A percentile compares a stretch with the other conserved stretches of the same genome.
These are phyloP conservation scores for Euphrasia arctica DNA, from an alignment of 305 asterid genomes.

Conservation along the genomic window DNA sequence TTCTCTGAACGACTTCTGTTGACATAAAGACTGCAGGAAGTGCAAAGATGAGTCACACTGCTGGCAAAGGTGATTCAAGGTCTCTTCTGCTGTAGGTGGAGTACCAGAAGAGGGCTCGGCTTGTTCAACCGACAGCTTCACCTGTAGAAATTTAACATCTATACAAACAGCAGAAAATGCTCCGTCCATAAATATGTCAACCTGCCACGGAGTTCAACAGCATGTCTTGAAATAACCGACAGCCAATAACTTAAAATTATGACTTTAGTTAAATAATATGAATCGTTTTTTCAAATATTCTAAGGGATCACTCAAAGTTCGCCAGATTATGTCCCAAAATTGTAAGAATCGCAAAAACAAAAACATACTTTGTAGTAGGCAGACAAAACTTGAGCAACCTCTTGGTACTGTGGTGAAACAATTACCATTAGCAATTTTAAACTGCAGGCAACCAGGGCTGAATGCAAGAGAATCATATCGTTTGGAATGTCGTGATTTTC, in stretches of 20 bases:
- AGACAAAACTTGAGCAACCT: constrained; percentile 86
- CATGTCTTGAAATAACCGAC: constrained; percentile 11
- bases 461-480: constrained; percentile 81
- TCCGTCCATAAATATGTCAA: constrained; percentile 80
- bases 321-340: neutral
- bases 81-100: constrained; percentile 52
- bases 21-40: constrained; percentile 80
- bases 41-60: constrained; percentile 96
- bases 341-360: neutral
- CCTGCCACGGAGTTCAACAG: constrained; percentile 54
- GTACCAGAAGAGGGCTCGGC: constrained; percentile 43
- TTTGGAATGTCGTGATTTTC: constrained; percentile 51
- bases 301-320: neutral
- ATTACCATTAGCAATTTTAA: constrained; percentile 69
- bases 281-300: too few relatives aligned
- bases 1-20: constrained; percentile 83
- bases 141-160: constrained; percentile 72
- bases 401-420: constrained; percentile 82
- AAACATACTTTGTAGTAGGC: constrained; percentile 71
- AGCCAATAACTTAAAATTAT: constrained; percentile 5
- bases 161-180: constrained; percentile 75
- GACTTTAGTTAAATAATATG: too few relatives aligned
- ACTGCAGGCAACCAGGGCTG: constrained; percentile 90
- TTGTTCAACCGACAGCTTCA: constrained; percentile 58
- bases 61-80: constrained; percentile 84